A percentile compares a stretch with the other conserved stretches of the same genome.
These are phyloP conservation scores for Keithomyces neogunnii DNA, from an alignment of 2,329 filamentous ascomycete species.

Conservation along the genomic window DNA sequence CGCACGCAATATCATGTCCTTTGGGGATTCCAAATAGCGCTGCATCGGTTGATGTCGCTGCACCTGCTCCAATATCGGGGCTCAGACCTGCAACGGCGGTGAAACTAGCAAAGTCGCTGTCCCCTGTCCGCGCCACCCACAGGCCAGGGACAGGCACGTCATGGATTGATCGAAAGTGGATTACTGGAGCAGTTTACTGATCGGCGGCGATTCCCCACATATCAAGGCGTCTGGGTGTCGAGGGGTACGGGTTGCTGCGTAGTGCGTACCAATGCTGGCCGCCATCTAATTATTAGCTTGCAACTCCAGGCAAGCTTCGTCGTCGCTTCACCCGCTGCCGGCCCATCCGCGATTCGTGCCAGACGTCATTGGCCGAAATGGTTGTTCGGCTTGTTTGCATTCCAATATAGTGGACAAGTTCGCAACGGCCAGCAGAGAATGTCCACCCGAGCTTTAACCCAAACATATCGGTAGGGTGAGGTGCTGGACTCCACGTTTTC, in stretches of 20 bases:
- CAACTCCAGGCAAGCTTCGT: no score
- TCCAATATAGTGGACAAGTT: background rate
- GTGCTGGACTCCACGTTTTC: no score
- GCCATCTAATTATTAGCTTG: background rate
- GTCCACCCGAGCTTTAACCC: background rate
- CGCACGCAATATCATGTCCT: no score
- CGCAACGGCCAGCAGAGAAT: background rate
- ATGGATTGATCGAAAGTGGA: constrained; percentile 4
- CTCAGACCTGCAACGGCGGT: background rate
- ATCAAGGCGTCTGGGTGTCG: background rate
- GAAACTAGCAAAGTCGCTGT: background rate
- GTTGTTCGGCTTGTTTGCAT: no score
- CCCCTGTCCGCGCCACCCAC: background rate
- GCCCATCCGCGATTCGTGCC: no score
- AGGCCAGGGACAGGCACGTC: constrained; percentile 6
- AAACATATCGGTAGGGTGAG: background rate
- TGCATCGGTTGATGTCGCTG: no score
- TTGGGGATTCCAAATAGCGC: no score
- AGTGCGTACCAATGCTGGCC: background rate
- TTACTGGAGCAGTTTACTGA: background rate
- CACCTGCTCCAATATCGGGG: background rate
- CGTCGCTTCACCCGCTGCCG: no score
- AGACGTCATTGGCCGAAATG: no score
- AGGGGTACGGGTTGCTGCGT: background rate
- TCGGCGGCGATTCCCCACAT: constrained; percentile 3